Evolutionary conservation across 495 filamentous ascomycete genomes (phyloP), one percentile per base, ranked within the genome.

Genomic region (Aspergillus taichungensis): DNA sequence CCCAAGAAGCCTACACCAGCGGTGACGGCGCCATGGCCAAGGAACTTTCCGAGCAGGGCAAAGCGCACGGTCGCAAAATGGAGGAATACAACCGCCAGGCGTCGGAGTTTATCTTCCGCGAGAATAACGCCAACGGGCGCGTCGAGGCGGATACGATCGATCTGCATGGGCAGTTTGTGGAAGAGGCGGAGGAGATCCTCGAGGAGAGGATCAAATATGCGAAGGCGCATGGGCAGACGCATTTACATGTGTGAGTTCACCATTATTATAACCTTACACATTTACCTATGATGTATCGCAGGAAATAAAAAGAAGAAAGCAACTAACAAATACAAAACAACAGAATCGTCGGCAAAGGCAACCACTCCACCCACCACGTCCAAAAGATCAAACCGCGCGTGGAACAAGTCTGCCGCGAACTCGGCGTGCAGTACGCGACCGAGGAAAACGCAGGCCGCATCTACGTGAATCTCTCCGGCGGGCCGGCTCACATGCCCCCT

Each of bases 321-420:
- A 37, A 14, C 8, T 13, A 37, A 37, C 29, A 27, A 10, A 8
- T 13, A 40, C 13, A 8, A 27, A 3, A 4, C 1, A 40, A 28
- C 36, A 79, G 77, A 0, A 95, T 98, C 59, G 94, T 97, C 14
- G 92, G 92, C 36, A 95, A 87, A 66, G 92, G 92, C 3, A 92
- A 91, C 63, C 94, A 98, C 66, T 87, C 80, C 27, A 68, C 62
- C 2, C 73, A 79, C 46, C 81, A 87, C 53, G 73, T 96, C 35
- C 83, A 92, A 59, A 95, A 92, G 69, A 78, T 98, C 58, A 95
- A 90, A 63, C 92, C 92, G 6, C 72, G 82, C 27, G 90, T 97
- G 12, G 90, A 96, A 64, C 71, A 85, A 53, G 66, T 97, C 38
- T 95, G 88, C 60, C 75, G 66, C 8, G 83, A 94, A 56, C 64